phyloP scores from a whole-genome alignment of 768 basidiomycete species.

The Tulasnella sp. region DNA sequence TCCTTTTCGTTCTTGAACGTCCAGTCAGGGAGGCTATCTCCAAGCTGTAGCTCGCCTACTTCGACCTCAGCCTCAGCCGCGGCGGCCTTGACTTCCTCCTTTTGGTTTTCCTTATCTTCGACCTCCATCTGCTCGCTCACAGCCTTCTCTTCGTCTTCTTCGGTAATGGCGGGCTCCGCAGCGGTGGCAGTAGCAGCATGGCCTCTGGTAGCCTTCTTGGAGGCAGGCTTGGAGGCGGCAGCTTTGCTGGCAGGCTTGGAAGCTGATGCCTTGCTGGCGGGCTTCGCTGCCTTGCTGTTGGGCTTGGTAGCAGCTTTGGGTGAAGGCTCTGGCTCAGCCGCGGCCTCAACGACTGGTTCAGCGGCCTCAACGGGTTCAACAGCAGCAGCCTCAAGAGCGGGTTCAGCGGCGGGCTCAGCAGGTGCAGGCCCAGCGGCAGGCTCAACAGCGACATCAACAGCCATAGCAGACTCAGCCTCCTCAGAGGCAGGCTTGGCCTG shows the following conservation, averaged over 20 bases:
- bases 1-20: conserved; percentile 77
- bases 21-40: conserved; percentile 62
- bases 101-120: conserved; percentile 3
- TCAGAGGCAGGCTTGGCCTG: conserved; percentile 4
- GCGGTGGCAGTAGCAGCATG: conserved; percentile 16
- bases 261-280: conserved; percentile 16
- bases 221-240: conserved; percentile 13
- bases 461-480: conserved; percentile 22
- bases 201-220: conserved; percentile 12
- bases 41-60: conserved; percentile 44
- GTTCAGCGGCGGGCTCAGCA: conserved; percentile 23
- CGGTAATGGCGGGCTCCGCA: conserved; percentile 16
- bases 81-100: conserved; percentile 16
- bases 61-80: conserved; percentile 20
- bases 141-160: conserved; percentile 21
- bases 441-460: conserved; percentile 18
- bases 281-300: conserved; percentile 11
- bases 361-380: conserved; percentile 17
- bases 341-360: conserved; percentile 5
- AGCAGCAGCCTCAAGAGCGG: conserved; percentile 23
- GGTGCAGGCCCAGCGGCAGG: neutral
- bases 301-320: conserved; percentile 6
- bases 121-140: conserved; percentile 13
- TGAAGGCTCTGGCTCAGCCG: neutral
- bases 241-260: conserved; percentile 15